These are phyloP conservation scores for Colletotrichum nymphaeae DNA, from an alignment of 2,329 filamentous ascomycete species.

Conservation along the genomic window DNA sequence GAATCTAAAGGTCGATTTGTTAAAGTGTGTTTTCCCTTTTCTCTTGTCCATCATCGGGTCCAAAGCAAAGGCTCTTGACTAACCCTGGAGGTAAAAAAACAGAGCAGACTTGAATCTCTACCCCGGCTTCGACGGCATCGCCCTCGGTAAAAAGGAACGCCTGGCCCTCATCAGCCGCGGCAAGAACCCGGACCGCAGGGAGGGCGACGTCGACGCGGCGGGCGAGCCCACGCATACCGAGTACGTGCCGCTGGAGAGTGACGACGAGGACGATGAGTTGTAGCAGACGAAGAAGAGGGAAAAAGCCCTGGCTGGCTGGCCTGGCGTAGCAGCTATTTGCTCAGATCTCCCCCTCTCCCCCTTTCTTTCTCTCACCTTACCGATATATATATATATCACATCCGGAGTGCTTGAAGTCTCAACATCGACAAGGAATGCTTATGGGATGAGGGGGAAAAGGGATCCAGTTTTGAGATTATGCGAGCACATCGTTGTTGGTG, in stretches of 20 bases:
- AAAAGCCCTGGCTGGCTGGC: too few relatives aligned
- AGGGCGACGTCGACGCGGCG: conserved; percentile 56
- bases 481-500: too few relatives aligned
- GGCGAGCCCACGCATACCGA: conserved; percentile 52
- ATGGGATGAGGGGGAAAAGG: too few relatives aligned
- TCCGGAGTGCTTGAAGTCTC: too few relatives aligned
- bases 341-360: too few relatives aligned
- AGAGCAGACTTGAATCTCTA: conserved; percentile 55
- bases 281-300: not conserved
- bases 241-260: not conserved
- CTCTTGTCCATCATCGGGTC: too few relatives aligned
- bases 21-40: conserved; percentile 48
- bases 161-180: conserved; percentile 51
- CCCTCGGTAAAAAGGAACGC: conserved; percentile 62
- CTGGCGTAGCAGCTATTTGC: too few relatives aligned
- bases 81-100: conserved; percentile 28
- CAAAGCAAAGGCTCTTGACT: too few relatives aligned
- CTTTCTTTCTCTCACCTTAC: too few relatives aligned
- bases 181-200: conserved; percentile 62
- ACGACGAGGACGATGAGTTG: not conserved
- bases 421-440: too few relatives aligned
- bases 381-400: too few relatives aligned
- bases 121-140: conserved; percentile 60
- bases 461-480: too few relatives aligned
- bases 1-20: conserved; percentile 64